Conservation (phyloP, 768 basidiomycete genomes). For the Mycena metata region DNA sequence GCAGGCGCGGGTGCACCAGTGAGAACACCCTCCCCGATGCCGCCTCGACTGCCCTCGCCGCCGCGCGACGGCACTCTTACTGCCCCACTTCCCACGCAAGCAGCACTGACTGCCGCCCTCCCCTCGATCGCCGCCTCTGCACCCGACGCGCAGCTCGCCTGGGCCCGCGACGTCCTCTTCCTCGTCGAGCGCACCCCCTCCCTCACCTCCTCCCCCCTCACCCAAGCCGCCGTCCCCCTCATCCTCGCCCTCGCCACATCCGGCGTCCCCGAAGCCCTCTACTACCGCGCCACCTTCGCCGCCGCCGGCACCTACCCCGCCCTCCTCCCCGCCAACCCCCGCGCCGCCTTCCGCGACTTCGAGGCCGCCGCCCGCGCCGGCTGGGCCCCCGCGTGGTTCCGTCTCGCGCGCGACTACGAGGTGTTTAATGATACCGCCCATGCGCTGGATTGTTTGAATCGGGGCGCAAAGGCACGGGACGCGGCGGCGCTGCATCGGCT, state of each 20-base stretch:
- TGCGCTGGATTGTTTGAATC: background rate
- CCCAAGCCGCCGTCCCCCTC: constrained; percentile 73
- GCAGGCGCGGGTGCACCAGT: no score
- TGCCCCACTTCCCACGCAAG: constrained; percentile 75
- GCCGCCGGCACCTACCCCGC: constrained; percentile 80
- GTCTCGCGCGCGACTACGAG: constrained; percentile 93
- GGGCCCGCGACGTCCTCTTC: constrained; percentile 87
- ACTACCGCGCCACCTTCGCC: constrained; percentile 80
- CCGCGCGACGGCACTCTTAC: constrained; percentile 65
- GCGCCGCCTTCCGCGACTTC: constrained; percentile 90
- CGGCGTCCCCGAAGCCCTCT: constrained; percentile 77
- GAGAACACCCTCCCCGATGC: no score
- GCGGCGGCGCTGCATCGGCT: constrained; percentile 61
- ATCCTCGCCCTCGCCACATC: constrained; percentile 69
- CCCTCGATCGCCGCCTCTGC: constrained; percentile 65
- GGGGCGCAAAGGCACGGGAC: constrained; percentile 59
- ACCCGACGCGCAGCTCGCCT: constrained; percentile 78
- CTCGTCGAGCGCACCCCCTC: constrained; percentile 75
- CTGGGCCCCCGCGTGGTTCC: constrained; percentile 87
- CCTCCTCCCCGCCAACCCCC: constrained; percentile 73
- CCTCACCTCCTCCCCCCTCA: constrained; percentile 55
- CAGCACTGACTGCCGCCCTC: constrained; percentile 67
- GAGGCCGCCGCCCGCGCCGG: constrained; percentile 87
- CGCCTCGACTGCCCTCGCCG: constrained; percentile 39
- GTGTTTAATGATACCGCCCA: constrained; percentile 45